Evolutionary conservation across 768 basidiomycete species (phyloP), one percentile per base, ranked within the genome.

Genomic region (Tephrocybe sp.): DNA sequence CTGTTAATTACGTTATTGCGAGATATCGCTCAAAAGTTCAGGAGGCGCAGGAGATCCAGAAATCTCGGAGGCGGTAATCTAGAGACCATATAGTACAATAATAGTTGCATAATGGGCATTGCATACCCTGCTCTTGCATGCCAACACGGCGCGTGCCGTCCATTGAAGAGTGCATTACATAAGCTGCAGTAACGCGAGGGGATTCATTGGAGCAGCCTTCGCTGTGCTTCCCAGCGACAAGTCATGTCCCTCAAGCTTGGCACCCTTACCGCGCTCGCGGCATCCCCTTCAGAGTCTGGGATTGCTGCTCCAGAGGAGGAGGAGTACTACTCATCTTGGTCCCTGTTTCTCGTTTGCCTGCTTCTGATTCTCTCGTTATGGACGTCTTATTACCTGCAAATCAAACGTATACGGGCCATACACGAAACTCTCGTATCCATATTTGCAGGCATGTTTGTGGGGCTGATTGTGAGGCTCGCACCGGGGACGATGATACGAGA

Each of bases 341-440:
- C 90, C n/a, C 81, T 94, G 18, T 91, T 93, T 68, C 86, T 94
- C 45, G 92, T 93, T 59, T 92, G 92, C 74, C 68, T 92, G 54
- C 84, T 99, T 27, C 87, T 99, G 53, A 89, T 98, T 47, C 75
- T 97, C 55, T 97, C 96, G 7, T 81, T 99, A 50, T 92, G 87
- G 82, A 97, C 93, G 18, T 94, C 92, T 22, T 99, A 99, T 73
- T 98, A 98, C 63, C 84, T 99, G 4, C 95, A 98, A 76, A 92
- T 98, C 63, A 93, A 95, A 66, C 80, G 89, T 42, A 99, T 99
- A 71, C 84, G 94, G 48, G 89, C 92, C 15, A 82, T 99, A 11
- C 94, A 99, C 60, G 97, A 99, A 71, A 99, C 97, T 0, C 76
- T 98, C 25, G 90, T 99, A 16, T 89, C 95, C 18, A 93, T 98